Percentiles rank a stretch among this genome's conserved stretches.
Conservation (phyloP, 257 asterid species). For the Apocynum venetum region DNA sequence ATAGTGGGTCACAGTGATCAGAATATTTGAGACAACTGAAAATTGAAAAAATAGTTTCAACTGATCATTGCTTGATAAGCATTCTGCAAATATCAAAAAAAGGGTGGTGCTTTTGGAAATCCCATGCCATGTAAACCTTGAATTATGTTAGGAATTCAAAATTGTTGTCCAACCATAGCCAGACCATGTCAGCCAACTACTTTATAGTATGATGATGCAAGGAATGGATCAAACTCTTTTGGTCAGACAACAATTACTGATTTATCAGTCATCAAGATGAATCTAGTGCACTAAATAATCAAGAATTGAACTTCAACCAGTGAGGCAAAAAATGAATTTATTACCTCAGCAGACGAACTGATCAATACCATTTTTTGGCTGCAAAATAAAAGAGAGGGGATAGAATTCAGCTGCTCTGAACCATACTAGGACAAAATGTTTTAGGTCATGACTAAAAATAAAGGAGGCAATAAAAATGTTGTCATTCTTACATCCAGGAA, state of each 20-base stretch:
- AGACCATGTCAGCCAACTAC: neutral
- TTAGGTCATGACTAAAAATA: neutral
- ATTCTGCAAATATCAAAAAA: neutral
- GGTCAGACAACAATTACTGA: neutral
- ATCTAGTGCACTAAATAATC: neutral
- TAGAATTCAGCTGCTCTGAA: neutral
- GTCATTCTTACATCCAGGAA: neutral
- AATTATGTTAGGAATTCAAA: neutral
- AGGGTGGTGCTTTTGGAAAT: neutral
- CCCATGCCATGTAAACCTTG: neutral
- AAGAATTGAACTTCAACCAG: neutral
- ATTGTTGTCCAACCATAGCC: neutral
- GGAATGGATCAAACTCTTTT: neutral
- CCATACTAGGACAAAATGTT: neutral
- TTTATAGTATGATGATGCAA: neutral
- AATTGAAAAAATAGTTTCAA: neutral
- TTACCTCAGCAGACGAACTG: constrained; percentile 16
- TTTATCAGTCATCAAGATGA: neutral
- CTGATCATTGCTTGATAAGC: neutral
- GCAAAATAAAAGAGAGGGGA: constrained; percentile 6
- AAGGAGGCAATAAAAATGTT: neutral
- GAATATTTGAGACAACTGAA: neutral
- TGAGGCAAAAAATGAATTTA: neutral
- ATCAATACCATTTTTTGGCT: constrained; percentile 7
- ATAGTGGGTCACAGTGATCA: neutral